Conservation (phyloP, 768 basidiomycete species). For the Hygrophorus pudorinus region DNA sequence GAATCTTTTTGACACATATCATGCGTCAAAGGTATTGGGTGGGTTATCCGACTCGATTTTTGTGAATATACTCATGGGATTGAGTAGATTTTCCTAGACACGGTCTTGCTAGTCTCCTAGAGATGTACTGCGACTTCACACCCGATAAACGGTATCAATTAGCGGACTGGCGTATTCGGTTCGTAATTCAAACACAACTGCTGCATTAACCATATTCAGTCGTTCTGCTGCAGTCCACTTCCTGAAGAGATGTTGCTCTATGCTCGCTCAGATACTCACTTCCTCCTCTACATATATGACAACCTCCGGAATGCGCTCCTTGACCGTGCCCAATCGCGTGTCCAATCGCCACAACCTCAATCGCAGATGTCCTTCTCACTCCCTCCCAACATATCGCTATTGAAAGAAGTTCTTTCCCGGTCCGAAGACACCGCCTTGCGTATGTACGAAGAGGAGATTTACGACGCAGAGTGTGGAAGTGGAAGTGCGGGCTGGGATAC, state of each 20-base stretch:
- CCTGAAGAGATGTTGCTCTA: slow-evolving; percentile 85
- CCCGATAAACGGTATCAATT: slow-evolving; percentile 95
- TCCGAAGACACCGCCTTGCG: slow-evolving; percentile 73
- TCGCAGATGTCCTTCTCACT: slow-evolving; percentile 15
- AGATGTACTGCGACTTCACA: slow-evolving; percentile 81
- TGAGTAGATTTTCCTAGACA: slow-evolving; percentile 69
- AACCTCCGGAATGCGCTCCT: slow-evolving; percentile 79
- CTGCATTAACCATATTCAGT: neutral
- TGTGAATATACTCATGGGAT: neutral
- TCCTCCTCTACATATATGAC: slow-evolving; percentile 88
- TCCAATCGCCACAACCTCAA: slow-evolving; percentile 23
- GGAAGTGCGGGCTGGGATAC: slow-evolving; percentile 73
- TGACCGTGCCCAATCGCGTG: slow-evolving; percentile 45
- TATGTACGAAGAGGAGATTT: slow-evolving; percentile 57
- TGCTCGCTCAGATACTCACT: slow-evolving; percentile 95
- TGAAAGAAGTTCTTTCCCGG: slow-evolving; percentile 57
- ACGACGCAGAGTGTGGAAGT: slow-evolving; percentile 53
- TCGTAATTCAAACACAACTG: slow-evolving; percentile 8
- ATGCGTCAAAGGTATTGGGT: slow-evolving; percentile 85
- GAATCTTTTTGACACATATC: slow-evolving; percentile 94
- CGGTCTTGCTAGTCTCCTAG: slow-evolving; percentile 74
- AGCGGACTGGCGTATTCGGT: slow-evolving; percentile 96
- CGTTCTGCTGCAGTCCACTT: slow-evolving; percentile 43
- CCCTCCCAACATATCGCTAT: slow-evolving; percentile 20
- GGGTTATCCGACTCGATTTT: slow-evolving; percentile 2